Evolutionary conservation across 192 early-diverging fungal genomes (phyloP).

Genomic region (Lunasporangiospora selenospora): DNA sequence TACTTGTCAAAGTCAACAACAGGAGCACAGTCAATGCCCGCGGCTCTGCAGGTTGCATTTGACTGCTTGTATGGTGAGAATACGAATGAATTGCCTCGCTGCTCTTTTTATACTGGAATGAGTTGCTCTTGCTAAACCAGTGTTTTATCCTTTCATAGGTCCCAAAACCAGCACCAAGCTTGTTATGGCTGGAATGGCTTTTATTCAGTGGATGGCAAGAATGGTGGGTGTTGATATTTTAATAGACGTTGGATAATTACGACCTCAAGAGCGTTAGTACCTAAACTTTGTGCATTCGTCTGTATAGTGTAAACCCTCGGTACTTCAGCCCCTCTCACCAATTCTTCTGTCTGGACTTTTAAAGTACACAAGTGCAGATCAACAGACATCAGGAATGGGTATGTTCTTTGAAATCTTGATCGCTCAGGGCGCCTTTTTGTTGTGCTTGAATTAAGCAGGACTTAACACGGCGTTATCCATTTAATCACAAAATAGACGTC

Average conservation of each 20-base stretch:
- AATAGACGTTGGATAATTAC: not conserved
- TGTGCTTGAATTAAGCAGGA: too few relatives aligned
- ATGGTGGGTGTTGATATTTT: constrained; percentile 56
- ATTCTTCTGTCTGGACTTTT: constrained; percentile 75
- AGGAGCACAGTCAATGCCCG: constrained; percentile 74
- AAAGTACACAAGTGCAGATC: constrained; percentile 62
- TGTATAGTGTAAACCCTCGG: constrained; percentile 24
- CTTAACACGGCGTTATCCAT: too few relatives aligned
- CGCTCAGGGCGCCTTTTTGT: not conserved
- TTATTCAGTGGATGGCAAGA: constrained; percentile 88
- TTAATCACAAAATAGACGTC: constrained; percentile 55
- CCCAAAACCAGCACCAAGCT: constrained; percentile 71
- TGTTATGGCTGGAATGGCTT: constrained; percentile 76
- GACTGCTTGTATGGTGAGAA: constrained; percentile 79
- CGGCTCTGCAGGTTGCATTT: constrained; percentile 75
- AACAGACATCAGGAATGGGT: constrained; percentile 40
- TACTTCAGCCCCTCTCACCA: constrained; percentile 68
- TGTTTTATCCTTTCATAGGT: constrained; percentile 46
- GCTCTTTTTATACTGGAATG: not conserved
- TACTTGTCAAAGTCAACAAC: constrained; percentile 67
- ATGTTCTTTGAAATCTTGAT: not conserved
- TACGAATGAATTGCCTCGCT: not conserved
- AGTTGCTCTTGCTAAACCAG: not conserved
- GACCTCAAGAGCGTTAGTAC: too few relatives aligned
- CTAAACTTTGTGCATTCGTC: not conserved